Evolutionary conservation across 2,329 filamentous ascomycete species (phyloP).

Genomic region (Epichloe amarillans): DNA sequence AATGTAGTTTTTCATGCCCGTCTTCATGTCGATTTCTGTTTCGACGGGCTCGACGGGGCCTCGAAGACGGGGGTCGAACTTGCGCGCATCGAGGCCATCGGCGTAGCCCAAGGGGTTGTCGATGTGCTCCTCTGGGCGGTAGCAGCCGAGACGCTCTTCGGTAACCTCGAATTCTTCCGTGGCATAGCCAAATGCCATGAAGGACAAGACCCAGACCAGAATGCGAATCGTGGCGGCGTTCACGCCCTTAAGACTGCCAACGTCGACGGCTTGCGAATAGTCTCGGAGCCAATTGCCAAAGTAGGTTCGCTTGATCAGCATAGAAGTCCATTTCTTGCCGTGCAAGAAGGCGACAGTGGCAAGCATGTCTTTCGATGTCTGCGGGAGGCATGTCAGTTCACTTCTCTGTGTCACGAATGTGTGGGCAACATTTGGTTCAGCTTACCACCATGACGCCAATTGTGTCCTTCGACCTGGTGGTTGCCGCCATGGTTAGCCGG

Average conservation of each 20-base stretch:
- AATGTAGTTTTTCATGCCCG: constrained; percentile 99
- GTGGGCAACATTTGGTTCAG: not conserved
- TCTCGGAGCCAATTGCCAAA: constrained; percentile 82
- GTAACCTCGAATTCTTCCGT: constrained; percentile 78
- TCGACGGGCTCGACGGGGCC: constrained; percentile 62
- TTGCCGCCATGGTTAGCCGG: not conserved
- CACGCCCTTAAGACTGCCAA: constrained; percentile 65
- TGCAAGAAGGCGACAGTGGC: constrained; percentile 64
- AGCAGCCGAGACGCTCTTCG: constrained; percentile 64
- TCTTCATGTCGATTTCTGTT: constrained; percentile 58
- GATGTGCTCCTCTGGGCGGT: constrained; percentile 62
- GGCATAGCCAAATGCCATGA: constrained; percentile 73
- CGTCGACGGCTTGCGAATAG: constrained; percentile 74
- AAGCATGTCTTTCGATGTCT: constrained; percentile 72
- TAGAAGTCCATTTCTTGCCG: constrained; percentile 74
- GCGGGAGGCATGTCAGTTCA: not conserved
- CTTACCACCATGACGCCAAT: constrained; percentile 55
- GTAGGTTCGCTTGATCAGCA: constrained; percentile 65
- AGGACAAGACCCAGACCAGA: constrained; percentile 69
- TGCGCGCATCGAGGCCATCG: constrained; percentile 72
- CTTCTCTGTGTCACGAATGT: not conserved
- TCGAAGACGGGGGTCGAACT: constrained; percentile 67
- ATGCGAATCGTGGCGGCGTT: constrained; percentile 68
- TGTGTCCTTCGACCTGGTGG: constrained; percentile 49
- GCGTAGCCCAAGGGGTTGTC: constrained; percentile 77